These are phyloP conservation scores for Ormosia emarginata DNA, from an alignment of 306 rosid genomes.

Conservation along the genomic window DNA sequence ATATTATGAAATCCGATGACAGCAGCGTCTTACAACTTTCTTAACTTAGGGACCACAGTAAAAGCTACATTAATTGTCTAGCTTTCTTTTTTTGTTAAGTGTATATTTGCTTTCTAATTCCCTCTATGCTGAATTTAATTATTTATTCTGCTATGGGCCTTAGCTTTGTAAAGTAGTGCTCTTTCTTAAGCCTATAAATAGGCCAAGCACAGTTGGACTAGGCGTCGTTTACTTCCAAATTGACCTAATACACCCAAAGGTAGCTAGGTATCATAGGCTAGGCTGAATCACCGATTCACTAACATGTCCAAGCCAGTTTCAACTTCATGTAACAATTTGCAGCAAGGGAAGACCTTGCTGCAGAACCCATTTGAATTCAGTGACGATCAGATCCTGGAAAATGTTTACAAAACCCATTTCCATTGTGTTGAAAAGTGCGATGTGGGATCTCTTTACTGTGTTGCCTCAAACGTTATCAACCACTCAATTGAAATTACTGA, in stretches of 20 bases:
- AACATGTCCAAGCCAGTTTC: constrained; percentile 3
- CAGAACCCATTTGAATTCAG: constrained; percentile 19
- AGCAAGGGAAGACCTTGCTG: background rate
- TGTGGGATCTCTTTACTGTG: constrained; percentile 10
- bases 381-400: constrained; percentile 13
- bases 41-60: background rate
- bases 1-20: background rate
- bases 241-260: background rate
- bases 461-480: constrained; percentile 24
- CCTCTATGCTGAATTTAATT: background rate
- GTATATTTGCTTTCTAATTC: background rate
- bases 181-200: background rate
- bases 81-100: background rate
- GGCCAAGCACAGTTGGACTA: background rate
- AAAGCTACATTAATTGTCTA: background rate
- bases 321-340: background rate
- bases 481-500: background rate
- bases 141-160: background rate
- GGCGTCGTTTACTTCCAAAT: background rate
- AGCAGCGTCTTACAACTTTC: background rate
- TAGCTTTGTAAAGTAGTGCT: background rate
- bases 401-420: constrained; percentile 29
- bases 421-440: constrained; percentile 23
- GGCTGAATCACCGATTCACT: background rate
- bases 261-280: background rate